Conservation (phyloP, 2,329 filamentous ascomycete species). For the Neofusicoccum cordaticola region DNA sequence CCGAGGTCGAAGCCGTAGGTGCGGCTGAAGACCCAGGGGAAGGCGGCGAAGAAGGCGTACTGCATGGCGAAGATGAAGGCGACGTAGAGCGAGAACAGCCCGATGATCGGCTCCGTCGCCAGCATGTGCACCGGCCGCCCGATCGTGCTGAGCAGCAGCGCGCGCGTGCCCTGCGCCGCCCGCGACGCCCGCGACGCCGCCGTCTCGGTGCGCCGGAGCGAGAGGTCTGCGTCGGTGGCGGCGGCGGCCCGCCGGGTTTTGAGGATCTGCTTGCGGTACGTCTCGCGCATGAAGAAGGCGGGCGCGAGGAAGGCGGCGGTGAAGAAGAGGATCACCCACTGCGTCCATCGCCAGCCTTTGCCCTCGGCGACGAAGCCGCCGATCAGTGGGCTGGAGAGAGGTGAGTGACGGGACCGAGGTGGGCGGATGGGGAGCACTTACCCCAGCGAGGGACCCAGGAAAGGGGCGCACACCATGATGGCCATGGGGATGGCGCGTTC, state of each 20-base stretch:
- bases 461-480: constrained; percentile 35
- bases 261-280: constrained; percentile 51
- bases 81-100: constrained; percentile 40
- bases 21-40: constrained; percentile 21
- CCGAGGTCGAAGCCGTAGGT: constrained; percentile 30
- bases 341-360: constrained; percentile 39
- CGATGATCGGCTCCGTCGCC: constrained; percentile 42
- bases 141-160: constrained; percentile 40
- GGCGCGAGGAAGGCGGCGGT: constrained; percentile 32
- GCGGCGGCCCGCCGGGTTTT: constrained; percentile 25
- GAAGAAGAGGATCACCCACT: constrained; percentile 42
- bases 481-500: constrained; percentile 30
- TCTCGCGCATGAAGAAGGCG: constrained; percentile 48
- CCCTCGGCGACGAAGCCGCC: constrained; percentile 38
- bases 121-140: constrained; percentile 29
- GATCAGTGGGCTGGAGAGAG: constrained; percentile 31
- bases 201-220: constrained; percentile 15
- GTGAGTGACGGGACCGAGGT: not conserved
- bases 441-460: constrained; percentile 35
- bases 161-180: constrained; percentile 23
- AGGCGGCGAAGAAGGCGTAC: constrained; percentile 28
- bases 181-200: constrained; percentile 19
- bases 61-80: constrained; percentile 41
- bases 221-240: constrained; percentile 27
- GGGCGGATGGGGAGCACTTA: constrained; percentile 21